These are phyloP conservation scores for Tetracladium setigerum DNA, from an alignment of 495 filamentous ascomycete species.

Conservation along the genomic window DNA sequence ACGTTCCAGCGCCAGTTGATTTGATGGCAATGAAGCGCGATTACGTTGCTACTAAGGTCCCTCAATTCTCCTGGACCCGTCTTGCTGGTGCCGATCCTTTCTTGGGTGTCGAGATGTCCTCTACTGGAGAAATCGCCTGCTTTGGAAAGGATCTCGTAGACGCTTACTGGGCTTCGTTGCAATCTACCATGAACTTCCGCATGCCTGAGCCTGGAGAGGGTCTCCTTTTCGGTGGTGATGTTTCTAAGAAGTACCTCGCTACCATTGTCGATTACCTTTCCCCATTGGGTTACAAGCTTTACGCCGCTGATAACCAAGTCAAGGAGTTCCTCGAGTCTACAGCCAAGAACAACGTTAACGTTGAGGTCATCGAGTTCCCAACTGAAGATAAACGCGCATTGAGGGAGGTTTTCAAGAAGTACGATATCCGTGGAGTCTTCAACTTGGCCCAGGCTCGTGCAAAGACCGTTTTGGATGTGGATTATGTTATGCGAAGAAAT, in stretches of 20 bases:
- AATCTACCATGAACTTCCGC: slow-evolving; percentile 99
- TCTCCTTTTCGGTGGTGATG: slow-evolving; percentile 86
- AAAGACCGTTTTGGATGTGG: slow-evolving; percentile 80
- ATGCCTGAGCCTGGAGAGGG: slow-evolving; percentile 89
- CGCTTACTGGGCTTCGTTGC: slow-evolving; percentile 93
- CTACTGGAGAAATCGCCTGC: slow-evolving; percentile 95
- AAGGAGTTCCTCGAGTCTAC: slow-evolving; percentile 73
- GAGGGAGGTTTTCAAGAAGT: slow-evolving; percentile 93
- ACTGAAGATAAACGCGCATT: slow-evolving; percentile 92
- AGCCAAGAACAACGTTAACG: slow-evolving; percentile 54
- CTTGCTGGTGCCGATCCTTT: slow-evolving; percentile 97
- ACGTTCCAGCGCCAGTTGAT: slow-evolving; percentile 81
- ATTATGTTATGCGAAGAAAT: slow-evolving; percentile 95
- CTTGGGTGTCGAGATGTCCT: slow-evolving; percentile 95
- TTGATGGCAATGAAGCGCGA: slow-evolving; percentile 82
- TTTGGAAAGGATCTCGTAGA: slow-evolving; percentile 94
- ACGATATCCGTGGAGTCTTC: slow-evolving; percentile 92
- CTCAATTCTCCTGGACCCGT: slow-evolving; percentile 98
- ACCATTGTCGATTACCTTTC: slow-evolving; percentile 75
- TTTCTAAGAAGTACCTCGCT: slow-evolving; percentile 54
- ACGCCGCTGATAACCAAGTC: slow-evolving; percentile 70
- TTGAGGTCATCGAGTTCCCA: slow-evolving; percentile 96
- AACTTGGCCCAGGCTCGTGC: slow-evolving; percentile 82
- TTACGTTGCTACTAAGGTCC: slow-evolving; percentile 94
- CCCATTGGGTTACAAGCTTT: slow-evolving; percentile 91